phyloP scores from a whole-genome alignment of 2,329 filamentous ascomycete species.

The Aspergillus calidoustus region DNA sequence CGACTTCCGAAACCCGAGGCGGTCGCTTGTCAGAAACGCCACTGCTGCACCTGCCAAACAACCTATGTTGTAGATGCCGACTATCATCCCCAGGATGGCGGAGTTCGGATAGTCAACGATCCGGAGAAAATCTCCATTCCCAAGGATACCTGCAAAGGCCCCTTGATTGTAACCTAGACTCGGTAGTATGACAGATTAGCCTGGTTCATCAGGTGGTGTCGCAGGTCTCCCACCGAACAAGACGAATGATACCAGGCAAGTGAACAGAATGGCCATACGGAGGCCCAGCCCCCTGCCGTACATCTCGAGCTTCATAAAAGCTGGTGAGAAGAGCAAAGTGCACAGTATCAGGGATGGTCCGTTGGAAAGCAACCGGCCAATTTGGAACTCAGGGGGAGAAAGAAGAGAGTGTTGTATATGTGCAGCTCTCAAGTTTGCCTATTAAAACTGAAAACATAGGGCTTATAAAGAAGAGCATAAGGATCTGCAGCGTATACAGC shows the following conservation, averaged over 20 bases:
- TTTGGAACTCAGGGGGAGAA: background rate
- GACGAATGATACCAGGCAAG: conserved; percentile 32
- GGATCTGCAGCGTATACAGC: conserved; percentile 12
- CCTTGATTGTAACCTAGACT: conserved; percentile 54
- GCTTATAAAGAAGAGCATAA: conserved; percentile 14
- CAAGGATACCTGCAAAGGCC: conserved; percentile 54
- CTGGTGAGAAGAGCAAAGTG: conserved; percentile 2
- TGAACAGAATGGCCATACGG: conserved; percentile 32
- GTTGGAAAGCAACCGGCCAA: background rate
- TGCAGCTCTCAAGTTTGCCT: conserved; percentile 18
- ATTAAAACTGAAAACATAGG: conserved; percentile 28
- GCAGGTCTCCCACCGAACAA: conserved; percentile 29
- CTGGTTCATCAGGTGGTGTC: background rate
- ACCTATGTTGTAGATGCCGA: conserved; percentile 51
- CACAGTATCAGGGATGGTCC: conserved; percentile 3
- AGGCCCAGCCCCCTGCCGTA: conserved; percentile 34
- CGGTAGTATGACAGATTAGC: conserved; percentile 13
- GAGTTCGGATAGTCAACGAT: conserved; percentile 45
- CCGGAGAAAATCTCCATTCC: conserved; percentile 50
- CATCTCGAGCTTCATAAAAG: conserved; percentile 32
- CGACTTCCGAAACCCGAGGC: conserved; percentile 37
- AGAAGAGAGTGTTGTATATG: conserved; percentile 18
- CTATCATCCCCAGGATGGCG: conserved; percentile 48
- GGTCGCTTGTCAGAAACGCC: conserved; percentile 37
- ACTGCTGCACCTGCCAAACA: conserved; percentile 44